Evolutionary conservation across 495 filamentous ascomycete species (phyloP), one percentile per base, ranked within the genome.

Genomic region (Penicillium tannophilum): DNA sequence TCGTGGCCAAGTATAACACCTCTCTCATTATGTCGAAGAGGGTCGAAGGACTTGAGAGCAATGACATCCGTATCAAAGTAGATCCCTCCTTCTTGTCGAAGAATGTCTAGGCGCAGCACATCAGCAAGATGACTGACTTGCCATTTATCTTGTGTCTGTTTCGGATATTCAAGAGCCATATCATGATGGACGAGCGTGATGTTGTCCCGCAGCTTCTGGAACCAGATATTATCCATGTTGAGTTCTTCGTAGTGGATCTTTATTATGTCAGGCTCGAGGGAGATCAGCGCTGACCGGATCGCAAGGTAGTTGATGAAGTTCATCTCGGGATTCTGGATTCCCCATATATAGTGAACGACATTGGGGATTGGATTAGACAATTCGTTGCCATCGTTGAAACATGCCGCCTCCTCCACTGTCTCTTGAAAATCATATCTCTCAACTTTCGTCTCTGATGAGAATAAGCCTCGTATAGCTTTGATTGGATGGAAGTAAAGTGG

Each of bases 221-320:
- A 68, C 77, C 77, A 81, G 19, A 69, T 64, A 53, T 79, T 81
- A 36, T 72, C 63, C 6, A 67, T 67, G 51, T 70, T 71, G 46
- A 81, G 72, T 58, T 74, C 73, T 5, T 72, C 76, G 43, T 79
- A 77, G 60, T 81, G 78, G 14, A 81, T 68, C n/a, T 70, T 73
- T 11, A 79, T 52, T 9, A 63, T 64, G 6, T 77, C 70, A 26
- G 78, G 75, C 24, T 69, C 63, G 56, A 81, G 70, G 31, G 76
- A 73, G 24, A 78, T 66, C 19, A 79, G 55, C 16, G 77, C 77
- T 50, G 72, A 73, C 41, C 74, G 72, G 42, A 81, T 51, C 23
- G 78, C 71, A 16, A 81, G 67, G 67, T 79, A 81, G 60, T 61
- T 70, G 46, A 79, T 65, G 58, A 81, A 79, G 55, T 74, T 69